A percentile compares a stretch with the other conserved stretches of the same genome.
These are phyloP conservation scores for Flueggea neowawraea DNA, from an alignment of 441 rosid genomes.

Conservation along the genomic window DNA sequence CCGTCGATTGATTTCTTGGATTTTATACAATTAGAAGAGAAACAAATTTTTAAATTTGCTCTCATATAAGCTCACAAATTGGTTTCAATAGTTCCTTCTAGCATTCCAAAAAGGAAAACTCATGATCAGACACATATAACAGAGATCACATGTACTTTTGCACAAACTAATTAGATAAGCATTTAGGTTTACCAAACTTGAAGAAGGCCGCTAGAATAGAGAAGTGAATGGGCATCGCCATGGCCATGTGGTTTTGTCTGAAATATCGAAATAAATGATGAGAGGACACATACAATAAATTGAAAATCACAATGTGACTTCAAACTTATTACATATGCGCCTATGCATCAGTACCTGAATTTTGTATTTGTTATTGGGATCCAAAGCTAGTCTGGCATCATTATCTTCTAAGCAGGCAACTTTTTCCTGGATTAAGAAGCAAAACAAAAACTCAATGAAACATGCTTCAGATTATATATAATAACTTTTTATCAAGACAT, in stretches of 20 bases:
- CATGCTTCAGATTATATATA: not conserved
- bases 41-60: not conserved
- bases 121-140: too few species aligned
- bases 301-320: not conserved
- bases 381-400: slow-evolving; percentile 87
- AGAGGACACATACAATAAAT: too few species aligned
- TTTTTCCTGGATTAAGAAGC: slow-evolving; percentile 59
- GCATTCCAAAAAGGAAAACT: not conserved
- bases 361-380: slow-evolving; percentile 69
- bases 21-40: not conserved
- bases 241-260: slow-evolving; percentile 99
- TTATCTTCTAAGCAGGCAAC: slow-evolving; percentile 97
- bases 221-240: slow-evolving; percentile 95
- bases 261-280: slow-evolving; percentile 19
- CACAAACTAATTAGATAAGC: not conserved
- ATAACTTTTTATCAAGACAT: slow-evolving; percentile 4
- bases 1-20: not conserved
- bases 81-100: not conserved
- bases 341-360: slow-evolving; percentile 59
- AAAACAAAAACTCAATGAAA: not conserved
- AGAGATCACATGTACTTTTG: too few species aligned
- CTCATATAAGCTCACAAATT: not conserved
- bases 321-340: not conserved
- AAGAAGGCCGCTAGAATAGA: slow-evolving; percentile 86
- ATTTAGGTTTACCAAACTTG: slow-evolving; percentile 49